Evolutionary conservation across 768 basidiomycete species (phyloP).

Genomic region (Russula sp.): DNA sequence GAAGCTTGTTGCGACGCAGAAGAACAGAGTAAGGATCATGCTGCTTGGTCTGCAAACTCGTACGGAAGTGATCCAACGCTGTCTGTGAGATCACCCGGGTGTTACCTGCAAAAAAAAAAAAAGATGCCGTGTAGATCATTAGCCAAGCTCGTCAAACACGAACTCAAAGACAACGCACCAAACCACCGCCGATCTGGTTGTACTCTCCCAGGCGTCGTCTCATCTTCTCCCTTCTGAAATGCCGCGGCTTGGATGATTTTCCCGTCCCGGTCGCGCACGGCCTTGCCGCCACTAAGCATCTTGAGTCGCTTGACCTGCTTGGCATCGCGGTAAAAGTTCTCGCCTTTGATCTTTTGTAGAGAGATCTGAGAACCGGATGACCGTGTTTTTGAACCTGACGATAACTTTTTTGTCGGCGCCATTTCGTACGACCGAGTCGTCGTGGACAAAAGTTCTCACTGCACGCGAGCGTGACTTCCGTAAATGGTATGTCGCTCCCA

Average conservation of each 20-base stretch:
- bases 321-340: slow-evolving; percentile 98
- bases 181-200: slow-evolving; percentile 98
- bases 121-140: neutral
- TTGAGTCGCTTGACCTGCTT: slow-evolving; percentile 82
- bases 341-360: slow-evolving; percentile 78
- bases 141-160: neutral
- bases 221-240: slow-evolving; percentile 93
- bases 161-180: slow-evolving; percentile 58
- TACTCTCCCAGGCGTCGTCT: slow-evolving; percentile 84
- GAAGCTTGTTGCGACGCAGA: slow-evolving; percentile 89
- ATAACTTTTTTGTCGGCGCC: slow-evolving; percentile 38
- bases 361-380: slow-evolving; percentile 47
- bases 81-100: slow-evolving; percentile 98
- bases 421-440: slow-evolving; percentile 27
- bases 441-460: neutral
- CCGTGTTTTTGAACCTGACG: slow-evolving; percentile 38
- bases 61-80: slow-evolving; percentile 94
- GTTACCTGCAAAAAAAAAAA: slow-evolving; percentile 60
- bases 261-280: slow-evolving; percentile 86
- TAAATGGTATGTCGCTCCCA: slow-evolving; percentile 7
- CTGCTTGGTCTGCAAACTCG: slow-evolving; percentile 77
- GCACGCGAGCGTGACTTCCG: too few relatives aligned
- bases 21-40: slow-evolving; percentile 96
- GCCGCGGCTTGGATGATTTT: slow-evolving; percentile 92
- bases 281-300: slow-evolving; percentile 90